Conservation (phyloP, 2,329 filamentous ascomycete genomes). For the Sclerotinia subarctica region DNA sequence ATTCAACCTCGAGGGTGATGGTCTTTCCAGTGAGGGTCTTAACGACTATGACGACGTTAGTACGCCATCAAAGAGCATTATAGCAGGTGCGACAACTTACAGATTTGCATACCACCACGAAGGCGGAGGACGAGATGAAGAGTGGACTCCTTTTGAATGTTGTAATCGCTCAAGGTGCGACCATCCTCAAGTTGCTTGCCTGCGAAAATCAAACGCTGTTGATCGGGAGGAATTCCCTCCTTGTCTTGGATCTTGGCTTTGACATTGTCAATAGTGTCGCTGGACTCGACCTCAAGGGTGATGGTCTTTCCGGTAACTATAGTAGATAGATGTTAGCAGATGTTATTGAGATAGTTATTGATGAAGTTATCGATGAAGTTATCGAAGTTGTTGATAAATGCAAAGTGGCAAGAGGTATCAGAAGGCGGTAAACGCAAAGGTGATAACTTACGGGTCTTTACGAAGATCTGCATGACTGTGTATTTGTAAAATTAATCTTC, state of each 20-base stretch:
- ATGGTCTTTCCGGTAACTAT: slow-evolving; percentile 90
- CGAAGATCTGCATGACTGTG: slow-evolving; percentile 86
- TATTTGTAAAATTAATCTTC: slow-evolving; percentile 21
- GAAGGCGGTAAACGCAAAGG: slow-evolving; percentile 26
- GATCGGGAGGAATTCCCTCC: slow-evolving; percentile 93
- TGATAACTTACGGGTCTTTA: slow-evolving; percentile 78
- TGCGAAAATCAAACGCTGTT: slow-evolving; percentile 93
- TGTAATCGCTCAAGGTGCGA: slow-evolving; percentile 86
- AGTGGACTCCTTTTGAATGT: slow-evolving; percentile 91
- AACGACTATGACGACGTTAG: slow-evolving; percentile 53
- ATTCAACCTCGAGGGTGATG: slow-evolving; percentile 99
- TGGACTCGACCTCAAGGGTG: slow-evolving; percentile 99
- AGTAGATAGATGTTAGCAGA: slow-evolving; percentile 62
- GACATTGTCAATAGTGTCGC: slow-evolving; percentile 98
- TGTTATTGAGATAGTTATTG: slow-evolving; percentile 47
- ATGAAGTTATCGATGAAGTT: slow-evolving; percentile 44
- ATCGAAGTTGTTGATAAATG: slow-evolving; percentile 40
- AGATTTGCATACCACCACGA: slow-evolving; percentile 86
- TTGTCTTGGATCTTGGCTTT: slow-evolving; percentile 98
- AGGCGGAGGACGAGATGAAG: slow-evolving; percentile 84
- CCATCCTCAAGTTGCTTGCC: slow-evolving; percentile 97
- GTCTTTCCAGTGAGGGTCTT: slow-evolving; percentile 91
- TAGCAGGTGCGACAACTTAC: slow-evolving; percentile 44
- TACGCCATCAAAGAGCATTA: slow-evolving; percentile 52
- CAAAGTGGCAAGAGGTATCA: slow-evolving; percentile 47